Base-by-base conservation (phyloP, 345 rosid genomes). In the Populus euphratica region DNA sequence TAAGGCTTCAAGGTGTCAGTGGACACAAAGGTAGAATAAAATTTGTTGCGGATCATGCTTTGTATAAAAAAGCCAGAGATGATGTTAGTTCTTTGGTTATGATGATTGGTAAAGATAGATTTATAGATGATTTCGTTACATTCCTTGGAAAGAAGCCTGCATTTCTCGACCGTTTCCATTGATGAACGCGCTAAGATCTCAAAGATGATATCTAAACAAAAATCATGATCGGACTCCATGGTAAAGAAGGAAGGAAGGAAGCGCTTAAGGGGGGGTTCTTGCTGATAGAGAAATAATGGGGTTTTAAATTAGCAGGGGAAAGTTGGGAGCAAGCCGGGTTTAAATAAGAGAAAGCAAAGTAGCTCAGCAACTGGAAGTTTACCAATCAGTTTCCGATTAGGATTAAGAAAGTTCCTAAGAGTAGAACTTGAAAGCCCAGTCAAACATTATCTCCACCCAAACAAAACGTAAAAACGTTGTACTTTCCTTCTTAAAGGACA, bases 61-160 rank as follows among this genome's bases (percentile, higher is more conserved):
- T 69, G 77, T 7, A 81, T 0, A 9, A 85, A 69, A 79, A 17
- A 80, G 1, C 88, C 81, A 0, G 73, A 68, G 1, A 76, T 2
- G 0, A 27, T 78, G 7, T n/a, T 5, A 0, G 82, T 72, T 78
- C 86, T 77, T 10, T 54, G 25, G 12, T 13, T 10, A 36, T 78
- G 78, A 16, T 56, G 73, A 21, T 50, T 31, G 43, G 35, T 69
- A 67, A 85, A 80, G 31, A 2, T 11, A 5, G 84, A 79, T 2
- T 73, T 77, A 23, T 71, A 49, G 0, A 64, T 61, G 20, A 70
- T 10, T 2, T 1, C 25, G 52, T 71, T 70, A 1, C 23, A 44
- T 14, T 71, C 70, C 21, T 63, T 70, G 2, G 63, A 70, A 71
- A 77, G 43, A 70, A 70, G 71, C 8, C 79, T 29, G 25, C 69